These are phyloP conservation scores for Chloromonas sp. DNA, from an alignment of 163 green algal species.

Conservation along the genomic window DNA sequence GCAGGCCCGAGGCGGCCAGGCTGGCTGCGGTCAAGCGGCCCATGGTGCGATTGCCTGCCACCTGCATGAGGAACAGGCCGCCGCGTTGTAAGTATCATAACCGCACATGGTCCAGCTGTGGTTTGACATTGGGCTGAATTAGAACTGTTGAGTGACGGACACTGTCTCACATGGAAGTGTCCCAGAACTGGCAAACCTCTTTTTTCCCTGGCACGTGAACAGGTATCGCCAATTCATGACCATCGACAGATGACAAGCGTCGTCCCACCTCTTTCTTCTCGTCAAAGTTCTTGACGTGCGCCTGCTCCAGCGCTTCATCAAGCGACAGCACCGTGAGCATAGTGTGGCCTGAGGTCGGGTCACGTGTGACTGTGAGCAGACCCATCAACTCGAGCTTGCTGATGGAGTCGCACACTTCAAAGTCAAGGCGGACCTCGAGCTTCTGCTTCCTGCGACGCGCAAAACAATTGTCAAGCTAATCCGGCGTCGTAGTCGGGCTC, in stretches of 20 bases:
- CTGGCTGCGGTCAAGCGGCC: background rate
- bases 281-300: conserved; percentile 19
- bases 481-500: background rate
- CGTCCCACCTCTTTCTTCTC: background rate
- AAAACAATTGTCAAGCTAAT: background rate
- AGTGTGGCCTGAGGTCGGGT: background rate
- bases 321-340: conserved; percentile 12
- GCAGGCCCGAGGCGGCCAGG: background rate
- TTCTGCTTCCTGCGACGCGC: background rate
- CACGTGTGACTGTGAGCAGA: background rate
- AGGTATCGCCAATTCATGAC: too few species aligned
- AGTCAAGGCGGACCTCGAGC: conserved; percentile 13
- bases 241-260: too few species aligned
- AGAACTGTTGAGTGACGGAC: too few species aligned
- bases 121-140: too few species aligned
- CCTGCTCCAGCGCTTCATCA: conserved; percentile 18
- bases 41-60: background rate
- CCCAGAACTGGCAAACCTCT: too few species aligned
- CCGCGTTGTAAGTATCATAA: too few species aligned
- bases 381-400: conserved; percentile 21
- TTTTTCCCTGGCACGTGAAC: too few species aligned
- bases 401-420: conserved; percentile 19
- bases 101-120: too few species aligned
- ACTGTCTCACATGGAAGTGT: too few species aligned
- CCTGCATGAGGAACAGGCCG: background rate